Evolutionary conservation across 1,284 basidiomycete species (phyloP).

Genomic region (Austroboletus novae-zelandiae): DNA sequence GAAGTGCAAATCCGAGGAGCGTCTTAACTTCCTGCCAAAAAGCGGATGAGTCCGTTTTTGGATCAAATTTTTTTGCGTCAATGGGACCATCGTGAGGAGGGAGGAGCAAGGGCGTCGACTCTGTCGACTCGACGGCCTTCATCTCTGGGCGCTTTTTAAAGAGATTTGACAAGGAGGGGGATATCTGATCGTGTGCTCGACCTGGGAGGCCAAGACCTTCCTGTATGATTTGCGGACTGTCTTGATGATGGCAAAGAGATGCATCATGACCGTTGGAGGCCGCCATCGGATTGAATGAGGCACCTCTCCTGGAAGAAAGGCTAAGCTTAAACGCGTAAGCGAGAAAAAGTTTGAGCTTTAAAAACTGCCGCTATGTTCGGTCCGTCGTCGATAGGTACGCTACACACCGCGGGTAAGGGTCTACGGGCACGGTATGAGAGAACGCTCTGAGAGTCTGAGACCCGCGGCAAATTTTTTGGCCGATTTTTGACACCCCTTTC

Average conservation of each 20-base stretch:
- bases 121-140: not conserved
- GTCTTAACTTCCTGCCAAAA: conserved; percentile 57
- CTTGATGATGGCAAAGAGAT: conserved; percentile 35
- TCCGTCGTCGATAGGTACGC: too few species aligned
- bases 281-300: conserved; percentile 6
- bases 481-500: too few species aligned
- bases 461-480: too few species aligned
- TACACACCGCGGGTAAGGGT: too few species aligned
- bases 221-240: not conserved
- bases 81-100: conserved; percentile 46
- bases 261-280: conserved; percentile 1
- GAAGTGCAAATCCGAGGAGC: conserved; percentile 62
- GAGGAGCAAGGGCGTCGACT: conserved; percentile 41
- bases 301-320: too few species aligned
- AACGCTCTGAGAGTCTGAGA: too few species aligned
- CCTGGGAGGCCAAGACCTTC: not conserved
- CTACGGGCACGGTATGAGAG: too few species aligned
- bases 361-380: too few species aligned
- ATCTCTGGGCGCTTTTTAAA: not conserved
- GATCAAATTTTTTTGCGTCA: conserved; percentile 25
- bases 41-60: conserved; percentile 24
- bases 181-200: not conserved
- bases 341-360: too few species aligned
- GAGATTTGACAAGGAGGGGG: conserved; percentile 1
- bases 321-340: too few species aligned